Percentiles rank a stretch among this genome's conserved stretches.
Conservation (phyloP, 2,329 filamentous ascomycete genomes). For the Trichoderma gracile region DNA sequence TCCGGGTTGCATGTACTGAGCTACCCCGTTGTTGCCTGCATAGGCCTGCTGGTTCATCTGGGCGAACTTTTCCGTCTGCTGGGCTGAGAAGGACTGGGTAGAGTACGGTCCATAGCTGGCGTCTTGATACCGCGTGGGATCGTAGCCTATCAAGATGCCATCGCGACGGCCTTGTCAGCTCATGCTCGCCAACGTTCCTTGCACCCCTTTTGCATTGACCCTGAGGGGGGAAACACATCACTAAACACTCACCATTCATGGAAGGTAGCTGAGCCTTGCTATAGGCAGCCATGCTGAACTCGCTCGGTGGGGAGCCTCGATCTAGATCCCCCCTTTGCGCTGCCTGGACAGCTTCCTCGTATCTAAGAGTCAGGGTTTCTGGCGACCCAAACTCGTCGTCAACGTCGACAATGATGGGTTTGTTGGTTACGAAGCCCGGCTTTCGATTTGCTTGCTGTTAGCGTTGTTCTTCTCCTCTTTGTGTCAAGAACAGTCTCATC, state of each 20-base stretch:
- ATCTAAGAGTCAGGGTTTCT: conserved; percentile 56
- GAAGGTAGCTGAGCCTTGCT: conserved; percentile 77
- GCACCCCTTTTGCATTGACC: not conserved
- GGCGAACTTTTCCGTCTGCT: conserved; percentile 52
- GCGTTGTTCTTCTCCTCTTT: conserved; percentile 26
- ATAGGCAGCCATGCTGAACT: conserved; percentile 51
- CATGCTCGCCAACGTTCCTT: no score
- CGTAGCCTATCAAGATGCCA: conserved; percentile 50
- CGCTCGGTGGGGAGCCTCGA: conserved; percentile 55
- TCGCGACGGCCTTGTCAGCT: conserved; percentile 8
- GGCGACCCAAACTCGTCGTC: conserved; percentile 60
- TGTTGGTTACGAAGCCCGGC: conserved; percentile 56
- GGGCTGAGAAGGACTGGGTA: conserved; percentile 48
- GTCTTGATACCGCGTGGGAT: conserved; percentile 62
- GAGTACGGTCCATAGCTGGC: conserved; percentile 56
- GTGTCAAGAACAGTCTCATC: conserved; percentile 28
- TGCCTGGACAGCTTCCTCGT: conserved; percentile 58
- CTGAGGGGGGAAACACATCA: not conserved
- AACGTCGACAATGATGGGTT: conserved; percentile 55
- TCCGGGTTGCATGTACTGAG: conserved; percentile 63
- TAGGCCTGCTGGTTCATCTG: conserved; percentile 59
- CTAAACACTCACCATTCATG: conserved; percentile 71
- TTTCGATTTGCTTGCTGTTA: conserved; percentile 37
- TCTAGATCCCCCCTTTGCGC: conserved; percentile 55
- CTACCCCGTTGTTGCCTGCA: conserved; percentile 62